Conservation (phyloP, 345 rosid species). For the Brassica nigra region DNA sequence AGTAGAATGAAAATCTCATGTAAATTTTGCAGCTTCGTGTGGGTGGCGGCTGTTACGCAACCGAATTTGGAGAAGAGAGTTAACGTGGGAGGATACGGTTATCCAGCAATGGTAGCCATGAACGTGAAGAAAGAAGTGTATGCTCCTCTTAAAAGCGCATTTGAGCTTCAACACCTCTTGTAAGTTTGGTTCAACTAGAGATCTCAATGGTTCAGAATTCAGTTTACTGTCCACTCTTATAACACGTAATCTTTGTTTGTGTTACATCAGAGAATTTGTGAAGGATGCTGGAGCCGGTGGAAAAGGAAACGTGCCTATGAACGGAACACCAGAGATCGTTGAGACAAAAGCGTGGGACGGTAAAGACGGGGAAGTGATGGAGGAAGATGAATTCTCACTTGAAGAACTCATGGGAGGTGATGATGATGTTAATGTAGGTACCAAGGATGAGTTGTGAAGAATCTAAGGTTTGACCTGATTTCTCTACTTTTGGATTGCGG, state of each 20-base stretch:
- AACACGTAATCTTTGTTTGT: background rate
- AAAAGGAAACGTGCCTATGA: conserved; percentile 82
- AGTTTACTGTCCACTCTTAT: background rate
- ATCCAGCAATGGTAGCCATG: conserved; percentile 95
- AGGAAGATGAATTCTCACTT: conserved; percentile 95
- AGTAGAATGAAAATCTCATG: conserved; percentile 6
- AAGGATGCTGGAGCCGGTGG: conserved; percentile 94
- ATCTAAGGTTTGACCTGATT: conserved; percentile 12
- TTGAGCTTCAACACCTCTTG: conserved; percentile 78
- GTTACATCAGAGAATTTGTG: conserved; percentile 75
- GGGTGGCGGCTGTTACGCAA: conserved; percentile 94
- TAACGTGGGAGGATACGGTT: conserved; percentile 95
- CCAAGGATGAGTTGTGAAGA: conserved; percentile 66
- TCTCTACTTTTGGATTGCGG: conserved; percentile 1
- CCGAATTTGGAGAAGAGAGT: conserved; percentile 82
- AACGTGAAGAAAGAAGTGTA: conserved; percentile 92
- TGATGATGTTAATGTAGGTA: background rate
- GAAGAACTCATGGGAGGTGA: conserved; percentile 90
- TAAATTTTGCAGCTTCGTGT: conserved; percentile 60
- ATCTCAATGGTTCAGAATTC: conserved; percentile 1
- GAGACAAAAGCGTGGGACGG: conserved; percentile 90
- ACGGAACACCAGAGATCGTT: conserved; percentile 57
- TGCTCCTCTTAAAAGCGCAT: conserved; percentile 96
- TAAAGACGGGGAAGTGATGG: conserved; percentile 80
- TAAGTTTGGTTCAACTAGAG: conserved; percentile 42